Conservation (phyloP, 2,329 filamentous ascomycete genomes). For the Neophaeococcomyces aloes region DNA sequence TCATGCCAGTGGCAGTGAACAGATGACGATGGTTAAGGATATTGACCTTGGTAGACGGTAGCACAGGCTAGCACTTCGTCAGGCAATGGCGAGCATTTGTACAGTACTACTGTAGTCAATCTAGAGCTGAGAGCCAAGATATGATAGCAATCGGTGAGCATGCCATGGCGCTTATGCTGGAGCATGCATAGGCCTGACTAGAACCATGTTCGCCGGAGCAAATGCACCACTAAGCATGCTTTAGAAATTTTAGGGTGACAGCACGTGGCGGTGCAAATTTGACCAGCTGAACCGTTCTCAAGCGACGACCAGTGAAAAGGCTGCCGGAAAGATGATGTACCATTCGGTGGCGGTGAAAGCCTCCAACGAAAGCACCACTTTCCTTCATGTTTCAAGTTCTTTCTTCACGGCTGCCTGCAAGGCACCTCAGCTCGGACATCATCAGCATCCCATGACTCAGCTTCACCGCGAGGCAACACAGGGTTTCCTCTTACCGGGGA, state of each 20-base stretch:
- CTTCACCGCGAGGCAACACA: neutral
- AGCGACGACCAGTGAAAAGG: neutral
- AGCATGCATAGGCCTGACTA: neutral
- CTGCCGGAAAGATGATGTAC: no score
- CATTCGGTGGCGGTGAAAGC: neutral
- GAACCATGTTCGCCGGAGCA: no score
- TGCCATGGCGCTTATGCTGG: neutral
- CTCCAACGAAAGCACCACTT: neutral
- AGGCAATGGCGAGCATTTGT: no score
- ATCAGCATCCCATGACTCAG: neutral
- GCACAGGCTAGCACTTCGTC: neutral
- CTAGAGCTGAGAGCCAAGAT: neutral
- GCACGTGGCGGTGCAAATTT: no score
- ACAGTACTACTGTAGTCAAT: no score
- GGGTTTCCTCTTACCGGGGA: neutral
- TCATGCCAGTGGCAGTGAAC: conserved; percentile 19
- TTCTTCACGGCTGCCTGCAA: conserved; percentile 5
- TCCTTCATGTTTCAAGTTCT: no score
- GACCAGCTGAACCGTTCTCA: no score
- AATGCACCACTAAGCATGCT: no score
- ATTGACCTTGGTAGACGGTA: conserved; percentile 30
- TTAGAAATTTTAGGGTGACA: no score
- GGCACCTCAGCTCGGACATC: neutral
- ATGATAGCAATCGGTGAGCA: neutral
- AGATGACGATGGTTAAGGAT: conserved; percentile 32